Evolutionary conservation across 441 rosid species (phyloP).

Genomic region (Capsella rubella): DNA sequence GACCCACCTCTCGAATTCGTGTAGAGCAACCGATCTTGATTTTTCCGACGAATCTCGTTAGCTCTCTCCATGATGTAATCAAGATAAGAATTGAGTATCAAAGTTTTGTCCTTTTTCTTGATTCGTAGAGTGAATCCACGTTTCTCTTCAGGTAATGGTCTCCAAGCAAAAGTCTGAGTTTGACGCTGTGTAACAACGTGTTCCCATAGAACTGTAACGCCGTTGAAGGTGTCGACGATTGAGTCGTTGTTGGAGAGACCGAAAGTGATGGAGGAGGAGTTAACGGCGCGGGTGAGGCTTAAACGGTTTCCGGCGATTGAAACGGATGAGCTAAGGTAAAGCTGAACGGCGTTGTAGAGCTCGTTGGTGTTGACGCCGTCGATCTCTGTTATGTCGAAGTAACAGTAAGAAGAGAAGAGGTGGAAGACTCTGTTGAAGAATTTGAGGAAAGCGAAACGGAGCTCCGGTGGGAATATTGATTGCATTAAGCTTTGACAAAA

Average conservation of each 20-base stretch:
- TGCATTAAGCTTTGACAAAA: conserved; percentile 77
- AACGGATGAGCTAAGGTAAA: conserved; percentile 79
- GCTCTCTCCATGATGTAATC: conserved; percentile 66
- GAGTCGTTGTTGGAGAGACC: conserved; percentile 84
- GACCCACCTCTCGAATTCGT: conserved; percentile 92
- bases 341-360: conserved; percentile 94
- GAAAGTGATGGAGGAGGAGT: conserved; percentile 82
- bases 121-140: conserved; percentile 82
- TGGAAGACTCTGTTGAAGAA: conserved; percentile 61
- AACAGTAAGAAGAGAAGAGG: conserved; percentile 63
- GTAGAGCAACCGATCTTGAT: conserved; percentile 72
- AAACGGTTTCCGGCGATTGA: conserved; percentile 76
- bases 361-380: conserved; percentile 97
- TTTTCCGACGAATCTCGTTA: conserved; percentile 70
- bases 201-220: conserved; percentile 77
- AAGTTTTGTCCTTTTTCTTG: conserved; percentile 64
- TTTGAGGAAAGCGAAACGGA: conserved; percentile 66
- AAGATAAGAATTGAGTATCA: conserved; percentile 69
- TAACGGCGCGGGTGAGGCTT: conserved; percentile 67
- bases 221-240: conserved; percentile 66
- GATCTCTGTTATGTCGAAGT: conserved; percentile 91
- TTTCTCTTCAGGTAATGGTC: conserved; percentile 91
- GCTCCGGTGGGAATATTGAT: conserved; percentile 81
- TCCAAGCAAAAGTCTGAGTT: conserved; percentile 71
- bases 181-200: conserved; percentile 83